Base-by-base conservation (phyloP, 1,284 basidiomycete species). In the Tylopilus sp. region DNA sequence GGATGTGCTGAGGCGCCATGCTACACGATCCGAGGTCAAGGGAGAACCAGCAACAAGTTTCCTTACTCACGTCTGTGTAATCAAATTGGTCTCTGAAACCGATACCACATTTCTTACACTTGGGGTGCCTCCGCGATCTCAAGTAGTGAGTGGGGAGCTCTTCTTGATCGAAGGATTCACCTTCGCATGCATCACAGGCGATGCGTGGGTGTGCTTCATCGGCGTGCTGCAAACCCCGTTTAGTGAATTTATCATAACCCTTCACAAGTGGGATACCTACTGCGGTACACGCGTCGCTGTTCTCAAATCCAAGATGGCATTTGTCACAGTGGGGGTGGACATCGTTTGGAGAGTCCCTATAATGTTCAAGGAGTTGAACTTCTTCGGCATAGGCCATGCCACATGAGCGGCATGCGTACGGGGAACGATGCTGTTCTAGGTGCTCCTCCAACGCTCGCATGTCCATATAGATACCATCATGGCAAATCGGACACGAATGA, bases 401-500 rank as follows among this genome's bases (percentile, higher is more conserved):
- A 14, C 67, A 72, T 11, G 53, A 19, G 22, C 25, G 43, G 48
- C 67, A 72, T 10, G 53, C 53, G 36, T 66, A 66, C 37, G 66
- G 63, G 19, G 48, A 52, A 10, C 63, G 63, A 48, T 72, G 67
- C 8, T 63, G 57, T 15, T 64, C 70, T 15, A 72, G 58, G 25
- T 69, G 67, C 22, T 69, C 57, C 22, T 71, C 65, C 37, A 69
- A 32, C 4, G 42, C 15, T 39, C 53, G 57, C 43, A 45, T 54
- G 42, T 70, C 61, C 55, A 62, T 50, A 46, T 68, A 69, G 35
- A 60, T 52, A n/a, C 69, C 68, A 35, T 70, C 66, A 19, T 69
- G 63, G 45, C 67, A 69, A 50, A 69, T 60, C 20, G 65, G 65
- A 32, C 67, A 69, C 20, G 70, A 70, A 33, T 69, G 67, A 15